A percentile compares a stretch with the other conserved stretches of the same genome.
Evolutionary conservation across 108 stramenopile genomes (phyloP).

Genomic region (Mayamaea pseudoterrestris): DNA sequence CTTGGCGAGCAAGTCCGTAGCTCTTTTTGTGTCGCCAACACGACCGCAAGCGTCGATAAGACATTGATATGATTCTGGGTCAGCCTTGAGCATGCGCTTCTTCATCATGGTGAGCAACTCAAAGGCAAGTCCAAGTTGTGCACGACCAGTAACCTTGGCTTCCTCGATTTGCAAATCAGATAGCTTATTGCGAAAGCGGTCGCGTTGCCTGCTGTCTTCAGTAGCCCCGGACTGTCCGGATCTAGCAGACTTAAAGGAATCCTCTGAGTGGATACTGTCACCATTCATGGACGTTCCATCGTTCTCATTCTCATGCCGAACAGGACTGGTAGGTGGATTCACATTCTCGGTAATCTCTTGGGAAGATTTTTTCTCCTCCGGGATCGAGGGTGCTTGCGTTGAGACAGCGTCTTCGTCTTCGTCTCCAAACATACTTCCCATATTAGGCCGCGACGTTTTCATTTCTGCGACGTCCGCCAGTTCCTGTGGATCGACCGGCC

Average conservation of each 20-base stretch:
- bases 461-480: conserved; percentile 17
- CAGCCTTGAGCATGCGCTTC: conserved; percentile 55
- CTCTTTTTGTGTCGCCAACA: conserved; percentile 73
- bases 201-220: conserved; percentile 19
- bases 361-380: neutral
- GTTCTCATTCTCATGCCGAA: neutral
- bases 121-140: conserved; percentile 62
- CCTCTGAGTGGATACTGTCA: neutral
- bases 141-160: conserved; percentile 63
- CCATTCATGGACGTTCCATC: neutral
- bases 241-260: conserved; percentile 3
- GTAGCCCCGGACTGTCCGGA: neutral
- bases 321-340: neutral
- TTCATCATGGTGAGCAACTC: conserved; percentile 83
- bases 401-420: neutral
- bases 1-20: conserved; percentile 49
- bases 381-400: too few species aligned
- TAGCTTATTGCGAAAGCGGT: conserved; percentile 61
- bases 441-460: conserved; percentile 20
- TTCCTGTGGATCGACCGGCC: conserved; percentile 20
- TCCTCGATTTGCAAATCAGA: conserved; percentile 66
- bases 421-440: conserved; percentile 20
- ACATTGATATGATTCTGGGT: conserved; percentile 71
- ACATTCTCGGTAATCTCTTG: conserved; percentile 6
- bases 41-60: conserved; percentile 78